Percentiles rank a stretch among this genome's conserved stretches.
These are phyloP conservation scores for Williopsis jadinii DNA, from an alignment of 1,139 yeast species.

Conservation along the genomic window DNA sequence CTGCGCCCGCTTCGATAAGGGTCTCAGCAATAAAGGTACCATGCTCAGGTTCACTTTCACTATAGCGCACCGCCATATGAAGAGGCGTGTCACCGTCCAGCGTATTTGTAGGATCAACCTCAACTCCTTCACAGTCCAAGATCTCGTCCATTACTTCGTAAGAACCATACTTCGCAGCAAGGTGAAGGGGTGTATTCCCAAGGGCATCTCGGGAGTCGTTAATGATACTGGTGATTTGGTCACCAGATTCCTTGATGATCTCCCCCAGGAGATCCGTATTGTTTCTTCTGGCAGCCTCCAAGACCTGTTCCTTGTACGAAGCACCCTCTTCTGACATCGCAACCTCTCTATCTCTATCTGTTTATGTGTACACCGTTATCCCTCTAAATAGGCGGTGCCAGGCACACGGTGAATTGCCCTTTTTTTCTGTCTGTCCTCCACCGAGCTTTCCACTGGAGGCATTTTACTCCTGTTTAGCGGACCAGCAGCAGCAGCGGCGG, in stretches of 20 bases:
- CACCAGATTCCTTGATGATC: slow-evolving; percentile 40
- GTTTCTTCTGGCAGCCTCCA: slow-evolving; percentile 86
- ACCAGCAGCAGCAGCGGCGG: too few species aligned
- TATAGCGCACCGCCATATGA: slow-evolving; percentile 75
- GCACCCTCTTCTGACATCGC: slow-evolving; percentile 51
- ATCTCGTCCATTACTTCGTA: slow-evolving; percentile 81
- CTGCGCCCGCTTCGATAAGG: slow-evolving; percentile 88
- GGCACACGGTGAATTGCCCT: too few species aligned
- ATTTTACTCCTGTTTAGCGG: too few species aligned
- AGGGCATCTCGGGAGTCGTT: slow-evolving; percentile 70
- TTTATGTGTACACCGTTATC: background rate
- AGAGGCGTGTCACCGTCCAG: slow-evolving; percentile 82
- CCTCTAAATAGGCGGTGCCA: too few species aligned
- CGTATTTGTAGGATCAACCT: slow-evolving; percentile 72
- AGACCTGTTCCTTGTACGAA: slow-evolving; percentile 65
- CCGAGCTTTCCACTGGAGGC: too few species aligned
- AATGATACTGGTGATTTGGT: slow-evolving; percentile 50
- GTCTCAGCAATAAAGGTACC: slow-evolving; percentile 76
- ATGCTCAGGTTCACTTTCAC: slow-evolving; percentile 75
- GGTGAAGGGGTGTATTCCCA: slow-evolving; percentile 77
- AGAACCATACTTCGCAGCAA: slow-evolving; percentile 75
- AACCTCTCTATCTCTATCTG: slow-evolving; percentile 1
- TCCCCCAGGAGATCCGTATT: slow-evolving; percentile 67
- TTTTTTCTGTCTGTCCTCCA: too few species aligned
- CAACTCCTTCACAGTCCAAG: slow-evolving; percentile 86